Evolutionary conservation across 306 rosid genomes (phyloP).

Genomic region (Vigna unguiculata): DNA sequence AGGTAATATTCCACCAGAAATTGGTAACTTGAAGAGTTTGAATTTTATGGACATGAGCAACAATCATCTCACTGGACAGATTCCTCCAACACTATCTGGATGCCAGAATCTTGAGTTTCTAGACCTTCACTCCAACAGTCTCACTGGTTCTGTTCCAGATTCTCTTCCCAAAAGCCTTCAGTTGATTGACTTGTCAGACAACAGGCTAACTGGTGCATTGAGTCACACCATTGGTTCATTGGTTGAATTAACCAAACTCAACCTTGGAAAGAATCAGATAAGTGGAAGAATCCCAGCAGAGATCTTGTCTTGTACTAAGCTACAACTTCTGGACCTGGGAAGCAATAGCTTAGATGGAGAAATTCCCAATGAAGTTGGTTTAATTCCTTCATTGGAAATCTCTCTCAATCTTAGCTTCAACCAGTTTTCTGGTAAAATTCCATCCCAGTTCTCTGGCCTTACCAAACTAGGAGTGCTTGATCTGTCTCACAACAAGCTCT

Average conservation of each 20-base stretch:
- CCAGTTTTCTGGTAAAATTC: conserved; percentile 83
- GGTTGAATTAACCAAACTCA: conserved; percentile 78
- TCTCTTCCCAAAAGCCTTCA: conserved; percentile 77
- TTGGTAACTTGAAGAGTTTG: conserved; percentile 71
- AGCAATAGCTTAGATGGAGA: conserved; percentile 80
- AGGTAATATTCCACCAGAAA: conserved; percentile 84
- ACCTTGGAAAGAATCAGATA: conserved; percentile 67
- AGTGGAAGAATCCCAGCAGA: conserved; percentile 80
- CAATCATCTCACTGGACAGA: conserved; percentile 73
- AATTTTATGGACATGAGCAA: conserved; percentile 72
- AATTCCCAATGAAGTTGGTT: conserved; percentile 77
- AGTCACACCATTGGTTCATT: conserved; percentile 63
- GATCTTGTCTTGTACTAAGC: conserved; percentile 73
- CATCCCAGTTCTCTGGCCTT: conserved; percentile 70
- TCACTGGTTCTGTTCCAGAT: conserved; percentile 72
- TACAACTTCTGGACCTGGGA: conserved; percentile 81
- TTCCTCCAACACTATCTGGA: conserved; percentile 72
- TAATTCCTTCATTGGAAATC: conserved; percentile 77
- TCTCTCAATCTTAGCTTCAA: conserved; percentile 86
- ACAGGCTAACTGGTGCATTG: conserved; percentile 71
- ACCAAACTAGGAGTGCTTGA: conserved; percentile 81
- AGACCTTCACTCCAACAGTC: conserved; percentile 83
- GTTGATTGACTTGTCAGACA: conserved; percentile 72
- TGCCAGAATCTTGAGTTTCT: conserved; percentile 78
- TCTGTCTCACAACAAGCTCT: conserved; percentile 87